Base-by-base conservation (phyloP, 768 basidiomycete species). In the Mycena albidolilacea region DNA sequence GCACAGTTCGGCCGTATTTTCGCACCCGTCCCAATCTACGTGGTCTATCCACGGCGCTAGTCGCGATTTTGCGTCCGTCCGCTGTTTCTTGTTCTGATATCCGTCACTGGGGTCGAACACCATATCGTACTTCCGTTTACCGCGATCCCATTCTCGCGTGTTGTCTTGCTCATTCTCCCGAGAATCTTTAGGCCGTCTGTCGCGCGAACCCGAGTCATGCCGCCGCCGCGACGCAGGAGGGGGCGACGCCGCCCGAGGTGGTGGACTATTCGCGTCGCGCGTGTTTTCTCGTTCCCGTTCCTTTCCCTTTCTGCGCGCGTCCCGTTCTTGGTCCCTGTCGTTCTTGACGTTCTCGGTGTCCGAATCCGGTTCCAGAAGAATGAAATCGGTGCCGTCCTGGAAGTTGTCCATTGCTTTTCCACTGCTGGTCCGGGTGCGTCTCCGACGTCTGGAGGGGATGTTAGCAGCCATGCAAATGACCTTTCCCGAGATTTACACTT, bases 1-100 rank as follows among this genome's bases (percentile, higher is more conserved):
- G 68, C 77, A 97, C 96, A 97, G 86, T 80, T 97, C 94, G 15
- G 95, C 92, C 65, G 95, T 93, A 79, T 95, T 95, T 63, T 83
- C 85, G 80, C 94, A 94, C 7, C 82, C 79, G 14, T 93, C 88
- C 92, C 94, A 94, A 75, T 95, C 89, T 10, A 96, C 85, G 9
- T 87, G 81, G 15, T 83, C 81, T 11, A 91, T 84, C 97, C 97
- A 98, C 17, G 94, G 92, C 41, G 86, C 87, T 76, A 87, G 89
- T 67, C 89, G 88, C 30, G 86, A 85, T 19, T 88, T 82, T 10
- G 88, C 88, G 59, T 89, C 83, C 62, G 85, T 77, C 41, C 87
- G 83, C 77, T 89, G 88, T 77, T 87, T 88, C 80, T 88, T 87
- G 82, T 83, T 89, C 75, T 82, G 84, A 73, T 87, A 87, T 21